These are phyloP conservation scores for Pleomassaria siparia DNA, from an alignment of 2,329 filamentous ascomycete species.

Conservation along the genomic window DNA sequence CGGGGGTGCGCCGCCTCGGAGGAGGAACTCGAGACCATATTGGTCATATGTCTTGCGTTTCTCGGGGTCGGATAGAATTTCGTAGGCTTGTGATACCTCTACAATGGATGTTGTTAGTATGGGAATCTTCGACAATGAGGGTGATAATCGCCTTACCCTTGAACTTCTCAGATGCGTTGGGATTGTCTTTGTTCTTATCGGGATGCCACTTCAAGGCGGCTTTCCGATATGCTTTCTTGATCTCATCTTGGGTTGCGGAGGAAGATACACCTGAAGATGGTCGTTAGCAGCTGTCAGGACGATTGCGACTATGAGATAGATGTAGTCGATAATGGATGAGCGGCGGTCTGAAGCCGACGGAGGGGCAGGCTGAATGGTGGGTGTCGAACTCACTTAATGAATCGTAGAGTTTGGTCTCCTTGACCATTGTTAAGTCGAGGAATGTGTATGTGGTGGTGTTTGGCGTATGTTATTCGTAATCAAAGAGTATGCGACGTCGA, in stretches of 20 bases:
- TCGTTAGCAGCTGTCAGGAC: conserved; percentile 19
- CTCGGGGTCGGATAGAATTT: conserved; percentile 95
- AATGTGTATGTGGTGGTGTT: background rate
- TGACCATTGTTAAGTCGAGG: conserved; percentile 70
- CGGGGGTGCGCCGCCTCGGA: conserved; percentile 75
- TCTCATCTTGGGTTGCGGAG: conserved; percentile 83
- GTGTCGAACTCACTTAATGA: conserved; percentile 56
- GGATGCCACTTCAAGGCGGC: conserved; percentile 89
- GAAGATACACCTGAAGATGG: conserved; percentile 63
- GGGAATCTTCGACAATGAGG: background rate
- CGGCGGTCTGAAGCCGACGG: conserved; percentile 12
- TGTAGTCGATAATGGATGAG: background rate
- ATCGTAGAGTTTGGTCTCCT: conserved; percentile 95
- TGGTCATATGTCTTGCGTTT: conserved; percentile 96
- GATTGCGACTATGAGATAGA: background rate
- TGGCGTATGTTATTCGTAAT: conserved; percentile 14
- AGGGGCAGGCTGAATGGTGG: conserved; percentile 19
- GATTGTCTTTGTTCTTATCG: conserved; percentile 96
- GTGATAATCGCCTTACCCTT: conserved; percentile 59
- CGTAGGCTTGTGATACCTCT: conserved; percentile 96
- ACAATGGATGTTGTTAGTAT: conserved; percentile 18
- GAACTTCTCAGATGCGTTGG: conserved; percentile 86
- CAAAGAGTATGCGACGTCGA: conserved; percentile 11
- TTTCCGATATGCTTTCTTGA: conserved; percentile 95
- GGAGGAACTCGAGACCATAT: conserved; percentile 89